Evolutionary conservation across 148 eudicot genomes (phyloP), one percentile per base, ranked within the genome.

Genomic region (Chenopodium quinoa): DNA sequence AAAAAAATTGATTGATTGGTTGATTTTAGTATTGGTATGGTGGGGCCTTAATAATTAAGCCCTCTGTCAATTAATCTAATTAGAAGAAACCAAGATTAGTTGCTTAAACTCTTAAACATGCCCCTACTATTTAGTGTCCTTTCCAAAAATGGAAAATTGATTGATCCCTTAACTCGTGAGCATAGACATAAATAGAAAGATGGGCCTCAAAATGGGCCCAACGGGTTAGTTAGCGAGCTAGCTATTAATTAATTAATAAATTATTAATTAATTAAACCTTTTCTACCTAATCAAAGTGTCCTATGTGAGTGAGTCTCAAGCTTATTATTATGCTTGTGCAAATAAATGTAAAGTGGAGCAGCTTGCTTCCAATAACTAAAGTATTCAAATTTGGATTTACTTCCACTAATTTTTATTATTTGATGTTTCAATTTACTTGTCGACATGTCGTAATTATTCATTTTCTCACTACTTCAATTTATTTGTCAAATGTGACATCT

Each of bases 41-140:
- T 29, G 7, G 1, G 23, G 34, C 29, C 62, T 54, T 73, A 17
- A 75, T 79, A 67, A 84, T 80, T 79, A 84, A 84, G 66, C 69
- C 69, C 34, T 16, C 48, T 74, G 25, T 27, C 78, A n/a, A 79
- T 78, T 79, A 78, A 25, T 74, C 17, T 73, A 73, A 83, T 46
- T 56, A 16, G 58, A 48, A 52, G 44, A 75, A 77, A 83, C 79
- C 46, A 80, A 75, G 86, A 80, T 80, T 84, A 80, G 86, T 80
- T 68, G 73, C 80, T 79, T 80, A 80, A 80, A 74, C 47, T 47
- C 17, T 10, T 48, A n/a, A n/a, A 75, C 68, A 66, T 66, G 74
- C 44, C 74, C 65, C 44, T 72, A 20, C 16, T 83, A 75, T 44
- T 74, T 34, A 23, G 27, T 48, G 62, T 31, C 20, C 31, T 52